Evolutionary conservation across 2,329 filamentous ascomycete species (phyloP), one percentile per base, ranked within the genome.

Genomic region (Nakataea oryzae): DNA sequence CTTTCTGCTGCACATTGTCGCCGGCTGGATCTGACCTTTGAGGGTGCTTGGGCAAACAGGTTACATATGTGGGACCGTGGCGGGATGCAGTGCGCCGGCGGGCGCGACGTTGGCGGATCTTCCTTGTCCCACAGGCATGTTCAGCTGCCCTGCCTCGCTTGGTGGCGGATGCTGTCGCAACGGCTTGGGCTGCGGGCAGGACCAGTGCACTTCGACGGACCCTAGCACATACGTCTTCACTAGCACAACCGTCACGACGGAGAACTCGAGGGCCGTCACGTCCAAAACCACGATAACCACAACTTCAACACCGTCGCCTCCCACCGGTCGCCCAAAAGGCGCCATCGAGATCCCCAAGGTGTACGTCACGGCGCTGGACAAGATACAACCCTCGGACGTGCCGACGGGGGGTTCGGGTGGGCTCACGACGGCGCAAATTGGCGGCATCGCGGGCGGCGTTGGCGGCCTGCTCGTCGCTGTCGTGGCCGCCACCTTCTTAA

Each of bases 401-500:
- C 29, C 62, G 59, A 28, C 54, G 24, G 54, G 27, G 32, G 60
- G 32, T 17, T 66, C 67, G 26, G 65, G 64, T 11, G 68, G 72
- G 56, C 70, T 81, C 27, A 74, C 75, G 28, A 68, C 67, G 0
- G 74, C 70, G 1, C 73, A 78, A 29, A 71, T 86, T 2, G 82
- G 78, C 3, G 83, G 83, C 2, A 82, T 85, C 27, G 75, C 85
- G 41, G 79, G 76, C 2, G 82, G 80, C 1, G 78, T 78, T 14
- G 71, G 81, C 3, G 75, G 74, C 0, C 68, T 85, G 13, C 71
- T 86, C 2, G 62, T 81, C 1, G 71, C 79, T 29, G 74, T 84
- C 13, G 54, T 85, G 7, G 71, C 75, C 2, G 76, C 76, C 0
- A 74, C 81, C 2, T 79, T 74, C 63, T 70, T 83, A 59, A 77